Percentiles rank a stretch among this genome's conserved stretches.
These are phyloP conservation scores for Malassezia sympodialis DNA, from an alignment of 1,284 basidiomycete species.

Conservation along the genomic window DNA sequence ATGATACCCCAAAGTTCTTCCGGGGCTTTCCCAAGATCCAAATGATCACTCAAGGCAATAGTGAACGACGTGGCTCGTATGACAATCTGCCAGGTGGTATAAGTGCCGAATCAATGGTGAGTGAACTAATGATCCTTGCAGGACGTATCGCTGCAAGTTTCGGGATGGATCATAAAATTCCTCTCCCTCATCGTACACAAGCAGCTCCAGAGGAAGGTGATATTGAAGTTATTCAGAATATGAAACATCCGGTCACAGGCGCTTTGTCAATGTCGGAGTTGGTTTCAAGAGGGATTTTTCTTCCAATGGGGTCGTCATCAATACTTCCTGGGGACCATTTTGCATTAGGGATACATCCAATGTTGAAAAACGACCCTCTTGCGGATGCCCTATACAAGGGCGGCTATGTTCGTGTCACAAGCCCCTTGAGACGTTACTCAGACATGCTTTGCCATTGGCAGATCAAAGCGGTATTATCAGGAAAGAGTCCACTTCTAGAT, in stretches of 20 bases:
- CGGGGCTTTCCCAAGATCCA: constrained; percentile 24
- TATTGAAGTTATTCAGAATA: constrained; percentile 28
- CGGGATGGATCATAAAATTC: constrained; percentile 58
- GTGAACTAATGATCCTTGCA: constrained; percentile 75
- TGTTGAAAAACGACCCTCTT: neutral
- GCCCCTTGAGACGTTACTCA: constrained; percentile 71
- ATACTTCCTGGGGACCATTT: constrained; percentile 57
- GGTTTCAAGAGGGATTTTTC: constrained; percentile 5
- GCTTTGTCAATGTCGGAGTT: constrained; percentile 18
- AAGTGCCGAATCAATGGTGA: constrained; percentile 53
- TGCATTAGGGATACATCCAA: constrained; percentile 59
- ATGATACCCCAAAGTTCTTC: constrained; percentile 21
- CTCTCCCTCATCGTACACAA: constrained; percentile 59
- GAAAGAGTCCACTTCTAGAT: constrained; percentile 8
- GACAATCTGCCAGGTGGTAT: constrained; percentile 16
- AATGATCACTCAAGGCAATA: neutral
- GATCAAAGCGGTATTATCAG: constrained; percentile 63
- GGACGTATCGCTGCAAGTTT: constrained; percentile 67
- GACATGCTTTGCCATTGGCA: constrained; percentile 90
- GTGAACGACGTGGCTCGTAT: constrained; percentile 4
- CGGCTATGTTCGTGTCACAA: constrained; percentile 69
- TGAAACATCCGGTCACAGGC: constrained; percentile 15
- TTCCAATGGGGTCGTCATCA: constrained; percentile 17
- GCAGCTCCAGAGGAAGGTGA: constrained; percentile 48
- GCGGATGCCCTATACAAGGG: constrained; percentile 16